Evolutionary conservation across 2,329 filamentous ascomycete genomes (phyloP), one percentile per base, ranked within the genome.

Genomic region (Calycina herbarum): DNA sequence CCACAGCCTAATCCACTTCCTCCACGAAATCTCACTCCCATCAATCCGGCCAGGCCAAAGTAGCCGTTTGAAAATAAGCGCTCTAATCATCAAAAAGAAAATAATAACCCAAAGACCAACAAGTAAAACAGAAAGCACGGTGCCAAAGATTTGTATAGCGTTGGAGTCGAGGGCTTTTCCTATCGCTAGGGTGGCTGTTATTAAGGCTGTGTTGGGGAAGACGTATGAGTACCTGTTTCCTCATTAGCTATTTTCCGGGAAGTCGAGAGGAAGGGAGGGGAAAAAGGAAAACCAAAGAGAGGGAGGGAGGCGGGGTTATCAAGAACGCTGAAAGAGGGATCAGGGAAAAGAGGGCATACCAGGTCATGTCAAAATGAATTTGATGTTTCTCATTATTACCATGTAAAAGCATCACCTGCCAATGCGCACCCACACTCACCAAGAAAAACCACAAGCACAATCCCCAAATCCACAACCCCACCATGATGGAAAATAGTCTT

Each of bases 371-470:
- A 73, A 94, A 95, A 3, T 87, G 83, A 80, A 93, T 86, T 27
- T 67, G 63, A 82, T 84, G 45, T 83, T 75, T 82, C 11, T 67
- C 67, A 31, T 71, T 51, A 51, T 84, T 79, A 13, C 8, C 8
- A 20, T 61, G 10, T 1, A 79, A 76, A 0, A 82, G 80, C 24
- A 88, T 81, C 61, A 89, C 88, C 35, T 87, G 89, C 83, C 85
- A 90, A 66, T 94, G 85, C 1, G 91, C 91, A 1, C 90, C 89
- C n/a, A 91, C 84, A 1, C 87, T 89, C 11, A 95, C 88, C 65
- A 94, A 80, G 77, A 94, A 94, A 80, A 94, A 95, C 88, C 92
- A 95, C 33, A 93, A 78, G 31, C 90, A 89, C n/a, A 95, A 79
- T 0, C 87, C 92, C 90, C 91, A 95, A 3, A 95, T 82, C 91